Percentiles rank a stretch among this genome's conserved stretches.
phyloP scores from a whole-genome alignment of 805 yeast species.

The Helenozyma rhizophorensis region DNA sequence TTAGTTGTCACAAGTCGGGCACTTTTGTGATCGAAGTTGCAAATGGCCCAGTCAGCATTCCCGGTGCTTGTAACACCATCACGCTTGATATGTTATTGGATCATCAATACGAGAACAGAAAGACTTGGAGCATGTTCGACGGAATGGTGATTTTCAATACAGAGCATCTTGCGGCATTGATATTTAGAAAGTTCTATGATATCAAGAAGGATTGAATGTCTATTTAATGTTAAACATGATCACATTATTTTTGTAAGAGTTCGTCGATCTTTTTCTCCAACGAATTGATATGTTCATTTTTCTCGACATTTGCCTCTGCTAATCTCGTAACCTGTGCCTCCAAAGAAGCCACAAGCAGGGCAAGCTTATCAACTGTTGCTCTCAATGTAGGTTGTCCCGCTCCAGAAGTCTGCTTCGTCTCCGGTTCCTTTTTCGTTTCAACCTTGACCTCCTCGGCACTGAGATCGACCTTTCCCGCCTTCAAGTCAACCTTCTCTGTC shows the following conservation, averaged over 20 bases:
- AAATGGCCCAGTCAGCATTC: slow-evolving; percentile 62
- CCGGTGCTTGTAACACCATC: slow-evolving; percentile 53
- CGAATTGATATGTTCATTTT: slow-evolving; percentile 55
- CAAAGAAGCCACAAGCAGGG: slow-evolving; percentile 51
- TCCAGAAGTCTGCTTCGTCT: slow-evolving; percentile 3
- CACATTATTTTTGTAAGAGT: slow-evolving; percentile 19
- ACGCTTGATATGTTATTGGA: slow-evolving; percentile 69
- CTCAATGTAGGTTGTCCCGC: slow-evolving; percentile 50
- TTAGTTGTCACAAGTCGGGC: slow-evolving; percentile 72
- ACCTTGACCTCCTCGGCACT: slow-evolving; percentile 11
- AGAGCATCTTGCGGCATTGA: slow-evolving; percentile 59
- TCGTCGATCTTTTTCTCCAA: slow-evolving; percentile 61
- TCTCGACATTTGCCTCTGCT: slow-evolving; percentile 51
- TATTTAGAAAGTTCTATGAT: slow-evolving; percentile 74
- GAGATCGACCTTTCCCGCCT: slow-evolving; percentile 10
- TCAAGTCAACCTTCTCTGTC: too few species aligned
- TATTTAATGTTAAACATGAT: not conserved
- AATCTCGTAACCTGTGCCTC: slow-evolving; percentile 53
- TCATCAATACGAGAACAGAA: slow-evolving; percentile 65
- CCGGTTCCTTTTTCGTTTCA: slow-evolving; percentile 9
- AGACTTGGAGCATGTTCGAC: slow-evolving; percentile 54
- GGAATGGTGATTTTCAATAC: slow-evolving; percentile 69
- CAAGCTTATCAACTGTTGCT: slow-evolving; percentile 65
- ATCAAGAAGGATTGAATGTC: slow-evolving; percentile 26
- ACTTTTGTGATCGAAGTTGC: slow-evolving; percentile 72